These are phyloP conservation scores for Arachis hypogaea DNA, from an alignment of 306 rosid genomes.

Conservation along the genomic window DNA sequence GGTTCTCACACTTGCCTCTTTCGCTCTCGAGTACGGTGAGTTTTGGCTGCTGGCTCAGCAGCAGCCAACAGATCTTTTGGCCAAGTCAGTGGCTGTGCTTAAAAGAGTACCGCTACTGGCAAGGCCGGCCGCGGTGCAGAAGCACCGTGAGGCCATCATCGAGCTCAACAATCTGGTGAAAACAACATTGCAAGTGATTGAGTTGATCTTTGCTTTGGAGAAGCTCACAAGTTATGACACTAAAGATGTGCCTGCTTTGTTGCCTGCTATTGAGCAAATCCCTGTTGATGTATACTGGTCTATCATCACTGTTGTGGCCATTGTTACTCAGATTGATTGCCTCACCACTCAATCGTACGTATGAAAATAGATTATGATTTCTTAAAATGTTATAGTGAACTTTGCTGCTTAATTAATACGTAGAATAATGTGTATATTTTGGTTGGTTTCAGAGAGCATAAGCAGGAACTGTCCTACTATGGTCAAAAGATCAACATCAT, in stretches of 20 bases:
- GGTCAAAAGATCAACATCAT: constrained; percentile 60
- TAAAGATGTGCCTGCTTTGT: constrained; percentile 50
- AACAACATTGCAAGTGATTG: constrained; percentile 47
- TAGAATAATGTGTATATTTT: neutral
- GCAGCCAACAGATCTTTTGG: constrained; percentile 44
- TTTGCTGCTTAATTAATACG: neutral
- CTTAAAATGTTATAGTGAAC: too few relatives aligned
- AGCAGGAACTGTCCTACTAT: constrained; percentile 58
- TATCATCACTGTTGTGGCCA: constrained; percentile 50
- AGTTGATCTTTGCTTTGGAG: constrained; percentile 43
- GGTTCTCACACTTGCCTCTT: neutral
- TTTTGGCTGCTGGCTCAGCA: neutral
- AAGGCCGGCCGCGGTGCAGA: constrained; percentile 33
- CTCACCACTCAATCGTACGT: constrained; percentile 46
- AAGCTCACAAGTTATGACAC: constrained; percentile 38
- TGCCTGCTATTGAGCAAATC: constrained; percentile 41
- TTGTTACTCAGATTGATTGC: constrained; percentile 46
- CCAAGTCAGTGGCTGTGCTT: constrained; percentile 54
- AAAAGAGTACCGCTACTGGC: constrained; percentile 49
- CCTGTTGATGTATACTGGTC: constrained; percentile 62
- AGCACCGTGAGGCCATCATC: constrained; percentile 36
- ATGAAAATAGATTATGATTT: too few relatives aligned
- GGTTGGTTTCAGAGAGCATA: constrained; percentile 44
- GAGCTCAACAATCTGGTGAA: constrained; percentile 52
- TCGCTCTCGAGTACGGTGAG: neutral